A percentile compares a stretch with the other conserved stretches of the same genome.
phyloP scores from a whole-genome alignment of 352 stramenopile species.

The Pythium folliculosum region DNA sequence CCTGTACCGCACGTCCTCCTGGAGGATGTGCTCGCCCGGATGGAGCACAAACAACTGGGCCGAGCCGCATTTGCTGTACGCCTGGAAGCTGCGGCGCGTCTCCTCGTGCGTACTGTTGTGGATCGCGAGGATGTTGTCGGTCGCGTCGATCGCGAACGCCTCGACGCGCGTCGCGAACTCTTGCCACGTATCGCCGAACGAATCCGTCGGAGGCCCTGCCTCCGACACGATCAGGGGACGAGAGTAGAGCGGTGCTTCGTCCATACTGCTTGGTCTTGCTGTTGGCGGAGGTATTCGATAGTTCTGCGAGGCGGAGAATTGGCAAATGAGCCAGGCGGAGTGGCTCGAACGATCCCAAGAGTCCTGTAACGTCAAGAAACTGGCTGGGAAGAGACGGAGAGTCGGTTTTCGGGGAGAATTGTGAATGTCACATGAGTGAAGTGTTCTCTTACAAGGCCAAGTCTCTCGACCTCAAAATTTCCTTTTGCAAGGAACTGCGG shows the following conservation, averaged over 20 bases:
- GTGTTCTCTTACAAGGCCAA: too few relatives aligned
- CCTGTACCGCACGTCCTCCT: constrained; percentile 3
- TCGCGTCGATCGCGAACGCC: not conserved
- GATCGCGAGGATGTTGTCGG: not conserved
- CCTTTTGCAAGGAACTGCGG: too few relatives aligned
- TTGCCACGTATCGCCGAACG: constrained; percentile 10
- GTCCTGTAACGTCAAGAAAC: too few relatives aligned
- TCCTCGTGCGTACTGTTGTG: constrained; percentile 8
- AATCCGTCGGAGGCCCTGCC: not conserved
- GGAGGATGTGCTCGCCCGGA: constrained; percentile 2
- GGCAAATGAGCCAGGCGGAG: too few relatives aligned
- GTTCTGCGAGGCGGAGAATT: too few relatives aligned
- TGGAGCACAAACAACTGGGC: not conserved
- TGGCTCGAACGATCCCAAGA: too few relatives aligned
- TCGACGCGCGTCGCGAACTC: constrained; percentile 14
- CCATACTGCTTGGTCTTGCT: not conserved
- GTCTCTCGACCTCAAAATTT: too few relatives aligned
- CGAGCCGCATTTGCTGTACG: not conserved
- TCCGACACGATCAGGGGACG: not conserved
- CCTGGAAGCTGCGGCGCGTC: not conserved
- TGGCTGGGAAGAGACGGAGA: too few relatives aligned
- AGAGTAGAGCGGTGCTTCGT: not conserved
- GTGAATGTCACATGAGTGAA: too few relatives aligned
- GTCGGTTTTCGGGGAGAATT: too few relatives aligned
- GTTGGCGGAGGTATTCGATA: not conserved